These are phyloP conservation scores for Pulicaria dysenterica DNA, from an alignment of 129 eudicot species.

Conservation along the genomic window DNA sequence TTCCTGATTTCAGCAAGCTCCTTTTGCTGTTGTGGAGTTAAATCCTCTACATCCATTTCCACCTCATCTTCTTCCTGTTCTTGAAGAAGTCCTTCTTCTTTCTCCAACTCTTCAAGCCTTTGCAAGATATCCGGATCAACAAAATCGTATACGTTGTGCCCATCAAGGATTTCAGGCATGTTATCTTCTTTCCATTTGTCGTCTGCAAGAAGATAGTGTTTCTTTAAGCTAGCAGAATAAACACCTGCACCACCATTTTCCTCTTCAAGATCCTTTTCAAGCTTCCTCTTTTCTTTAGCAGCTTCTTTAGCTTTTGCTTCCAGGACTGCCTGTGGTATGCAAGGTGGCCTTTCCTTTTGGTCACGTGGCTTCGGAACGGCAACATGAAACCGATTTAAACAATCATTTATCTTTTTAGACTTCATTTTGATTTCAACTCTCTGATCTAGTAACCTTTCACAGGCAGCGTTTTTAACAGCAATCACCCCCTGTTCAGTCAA, in stretches of 20 bases:
- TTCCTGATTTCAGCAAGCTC: constrained; percentile 68
- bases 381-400: constrained; percentile 89
- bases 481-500: constrained; percentile 87
- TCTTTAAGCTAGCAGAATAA: constrained; percentile 88
- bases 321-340: constrained; percentile 78
- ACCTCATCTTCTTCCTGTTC: constrained; percentile 64
- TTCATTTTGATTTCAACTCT: constrained; percentile 94
- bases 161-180: constrained; percentile 89
- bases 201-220: constrained; percentile 74
- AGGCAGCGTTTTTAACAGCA: constrained; percentile 89
- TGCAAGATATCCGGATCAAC: constrained; percentile 83
- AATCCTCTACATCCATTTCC: constrained; percentile 76
- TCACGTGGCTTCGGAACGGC: constrained; percentile 91
- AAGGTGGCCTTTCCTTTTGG: constrained; percentile 70
- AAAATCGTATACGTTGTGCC: constrained; percentile 87
- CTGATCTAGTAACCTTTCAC: constrained; percentile 81
- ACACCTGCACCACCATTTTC: constrained; percentile 99
- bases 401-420: constrained; percentile 81
- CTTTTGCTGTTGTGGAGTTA: constrained; percentile 64
- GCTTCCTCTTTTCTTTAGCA: constrained; percentile 61
- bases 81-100: constrained; percentile 73
- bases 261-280: constrained; percentile 74
- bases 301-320: constrained; percentile 75
- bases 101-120: constrained; percentile 88
- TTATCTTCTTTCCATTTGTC: constrained; percentile 89